Conservation (phyloP, 192 early-diverging fungal genomes). For the Rhizoclosmatium sp. region DNA sequence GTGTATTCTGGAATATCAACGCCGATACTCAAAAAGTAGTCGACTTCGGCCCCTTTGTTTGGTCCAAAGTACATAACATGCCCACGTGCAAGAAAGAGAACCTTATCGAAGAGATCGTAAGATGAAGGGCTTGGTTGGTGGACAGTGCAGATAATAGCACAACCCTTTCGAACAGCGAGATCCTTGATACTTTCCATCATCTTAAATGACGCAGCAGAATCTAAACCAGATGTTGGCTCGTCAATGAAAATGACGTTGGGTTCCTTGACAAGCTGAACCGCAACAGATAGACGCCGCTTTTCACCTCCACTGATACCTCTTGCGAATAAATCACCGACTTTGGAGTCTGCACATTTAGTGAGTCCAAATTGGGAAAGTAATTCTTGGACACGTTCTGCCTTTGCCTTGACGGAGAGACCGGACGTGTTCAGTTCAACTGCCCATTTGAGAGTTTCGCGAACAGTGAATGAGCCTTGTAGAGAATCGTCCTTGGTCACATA, state of each 20-base stretch:
- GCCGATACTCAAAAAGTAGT: background rate
- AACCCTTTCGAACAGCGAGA: background rate
- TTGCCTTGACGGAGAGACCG: conserved; percentile 36
- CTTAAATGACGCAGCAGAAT: conserved; percentile 67
- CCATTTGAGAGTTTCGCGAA: conserved; percentile 71
- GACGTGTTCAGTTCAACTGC: conserved; percentile 70
- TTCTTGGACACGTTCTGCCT: conserved; percentile 66
- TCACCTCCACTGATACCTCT: conserved; percentile 84
- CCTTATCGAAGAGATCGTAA: conserved; percentile 76
- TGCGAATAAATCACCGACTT: conserved; percentile 70
- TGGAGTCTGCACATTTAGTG: conserved; percentile 56
- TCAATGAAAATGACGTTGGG: conserved; percentile 62
- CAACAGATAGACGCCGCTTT: conserved; percentile 82
- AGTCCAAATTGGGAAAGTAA: conserved; percentile 68
- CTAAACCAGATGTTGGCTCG: conserved; percentile 71
- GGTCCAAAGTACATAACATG: conserved; percentile 54
- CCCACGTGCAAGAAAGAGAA: conserved; percentile 73
- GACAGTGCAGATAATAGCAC: conserved; percentile 73
- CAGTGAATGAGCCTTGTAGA: conserved; percentile 52
- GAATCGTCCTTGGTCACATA: background rate
- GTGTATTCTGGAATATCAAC: background rate
- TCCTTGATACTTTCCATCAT: conserved; percentile 57
- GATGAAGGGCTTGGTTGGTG: conserved; percentile 81
- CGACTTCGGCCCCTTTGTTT: background rate
- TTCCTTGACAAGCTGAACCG: conserved; percentile 72